A percentile compares a stretch with the other conserved stretches of the same genome.
Evolutionary conservation across 768 basidiomycete species (phyloP).

Genomic region (Xerocomellus chrysenteron): DNA sequence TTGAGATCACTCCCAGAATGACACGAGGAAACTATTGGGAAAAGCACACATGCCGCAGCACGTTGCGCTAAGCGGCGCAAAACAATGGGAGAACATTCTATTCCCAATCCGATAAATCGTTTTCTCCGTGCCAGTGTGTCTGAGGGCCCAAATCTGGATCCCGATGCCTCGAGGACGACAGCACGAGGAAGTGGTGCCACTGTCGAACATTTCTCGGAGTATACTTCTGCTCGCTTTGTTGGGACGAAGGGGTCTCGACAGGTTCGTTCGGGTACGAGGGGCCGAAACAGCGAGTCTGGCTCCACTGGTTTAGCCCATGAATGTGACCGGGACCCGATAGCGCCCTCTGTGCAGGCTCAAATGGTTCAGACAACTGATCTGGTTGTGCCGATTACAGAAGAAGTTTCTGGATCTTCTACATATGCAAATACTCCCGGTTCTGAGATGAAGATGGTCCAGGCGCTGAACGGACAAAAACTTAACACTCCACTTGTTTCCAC

Average conservation of each 20-base stretch:
- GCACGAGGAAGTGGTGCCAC: constrained; percentile 1
- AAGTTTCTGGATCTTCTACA: neutral
- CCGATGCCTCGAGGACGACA: neutral
- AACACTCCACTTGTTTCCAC: neutral
- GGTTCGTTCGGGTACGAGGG: neutral
- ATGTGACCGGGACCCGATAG: neutral
- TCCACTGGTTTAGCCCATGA: constrained; percentile 10
- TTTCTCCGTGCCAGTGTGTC: neutral
- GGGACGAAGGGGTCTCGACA: neutral
- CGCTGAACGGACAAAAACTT: neutral
- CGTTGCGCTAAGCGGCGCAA: constrained; percentile 7
- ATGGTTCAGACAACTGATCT: neutral
- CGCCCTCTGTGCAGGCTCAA: neutral
- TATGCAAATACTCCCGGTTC: neutral
- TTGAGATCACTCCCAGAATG: neutral
- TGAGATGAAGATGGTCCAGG: neutral
- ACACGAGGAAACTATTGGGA: neutral
- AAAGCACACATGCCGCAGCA: neutral
- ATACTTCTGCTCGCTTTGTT: neutral
- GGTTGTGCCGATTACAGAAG: constrained; percentile 3
- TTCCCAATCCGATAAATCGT: neutral
- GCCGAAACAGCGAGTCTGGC: constrained; percentile 6
- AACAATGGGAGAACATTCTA: neutral
- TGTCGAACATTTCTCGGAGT: neutral
- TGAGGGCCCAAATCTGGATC: neutral